phyloP scores from a whole-genome alignment of 306 rosid genomes.

The Castanea crenata region DNA sequence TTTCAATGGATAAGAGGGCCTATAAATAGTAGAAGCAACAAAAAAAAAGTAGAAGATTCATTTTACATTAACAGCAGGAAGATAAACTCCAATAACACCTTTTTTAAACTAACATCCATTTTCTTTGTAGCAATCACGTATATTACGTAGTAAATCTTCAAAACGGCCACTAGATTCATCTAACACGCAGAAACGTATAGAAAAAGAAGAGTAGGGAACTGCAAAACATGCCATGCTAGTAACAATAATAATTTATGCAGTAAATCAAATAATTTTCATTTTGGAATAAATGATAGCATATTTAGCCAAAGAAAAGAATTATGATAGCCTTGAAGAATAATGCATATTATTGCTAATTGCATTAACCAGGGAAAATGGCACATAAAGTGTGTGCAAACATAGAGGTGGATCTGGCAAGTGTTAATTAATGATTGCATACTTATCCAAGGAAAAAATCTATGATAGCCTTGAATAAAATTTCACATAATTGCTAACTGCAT shows the following conservation, averaged over 20 bases:
- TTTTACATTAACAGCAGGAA: background rate
- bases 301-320: too few relatives aligned
- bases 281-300: background rate
- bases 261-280: background rate
- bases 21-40: background rate
- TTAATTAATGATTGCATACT: background rate
- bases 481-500: background rate
- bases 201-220: background rate
- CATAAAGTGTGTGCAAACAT: background rate
- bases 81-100: background rate
- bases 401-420: too few relatives aligned
- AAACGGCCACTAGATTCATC: background rate
- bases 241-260: background rate
- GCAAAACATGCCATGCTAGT: background rate
- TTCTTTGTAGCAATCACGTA: too few relatives aligned
- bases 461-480: background rate
- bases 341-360: background rate
- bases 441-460: background rate
- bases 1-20: constrained; percentile 1
- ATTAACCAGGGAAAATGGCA: background rate
- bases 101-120: background rate
- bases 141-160: background rate
- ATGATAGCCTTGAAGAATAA: background rate
- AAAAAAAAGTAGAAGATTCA: background rate
- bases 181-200: background rate